Conservation (phyloP, 163 green algal species). For the Smithsoniella earleae region DNA sequence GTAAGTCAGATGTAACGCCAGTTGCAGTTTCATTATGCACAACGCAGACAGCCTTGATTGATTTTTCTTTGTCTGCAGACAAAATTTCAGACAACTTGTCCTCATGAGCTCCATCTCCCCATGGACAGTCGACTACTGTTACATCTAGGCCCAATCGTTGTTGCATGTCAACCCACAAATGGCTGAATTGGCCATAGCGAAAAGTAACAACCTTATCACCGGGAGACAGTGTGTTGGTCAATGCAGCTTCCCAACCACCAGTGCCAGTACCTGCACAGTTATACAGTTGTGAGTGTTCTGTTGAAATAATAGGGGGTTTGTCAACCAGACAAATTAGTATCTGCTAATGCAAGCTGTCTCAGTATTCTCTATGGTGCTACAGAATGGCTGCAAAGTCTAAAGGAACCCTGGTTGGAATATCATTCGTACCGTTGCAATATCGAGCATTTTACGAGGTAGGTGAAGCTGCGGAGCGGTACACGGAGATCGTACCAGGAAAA, state of each 20-base stretch:
- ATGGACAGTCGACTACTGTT: conserved; percentile 64
- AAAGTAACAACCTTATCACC: conserved; percentile 84
- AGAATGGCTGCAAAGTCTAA: too few relatives aligned
- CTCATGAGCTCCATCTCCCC: conserved; percentile 84
- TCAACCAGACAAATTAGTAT: not conserved
- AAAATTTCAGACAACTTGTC: conserved; percentile 50
- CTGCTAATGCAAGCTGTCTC: not conserved
- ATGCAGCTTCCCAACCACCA: conserved; percentile 81
- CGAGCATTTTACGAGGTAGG: not conserved
- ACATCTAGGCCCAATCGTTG: conserved; percentile 90
- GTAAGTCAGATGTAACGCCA: conserved; percentile 77
- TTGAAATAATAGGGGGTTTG: not conserved
- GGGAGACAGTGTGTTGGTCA: conserved; percentile 94
- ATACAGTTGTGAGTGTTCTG: not conserved
- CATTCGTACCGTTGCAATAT: not conserved
- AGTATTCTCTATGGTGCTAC: not conserved
- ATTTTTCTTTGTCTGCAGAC: conserved; percentile 52
- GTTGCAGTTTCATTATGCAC: conserved; percentile 98
- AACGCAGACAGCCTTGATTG: conserved; percentile 91
- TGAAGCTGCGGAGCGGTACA: too few relatives aligned
- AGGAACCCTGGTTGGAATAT: too few relatives aligned
- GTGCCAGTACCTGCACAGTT: conserved; percentile 51
- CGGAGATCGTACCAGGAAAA: conserved; percentile 79
- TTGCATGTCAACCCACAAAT: conserved; percentile 97
- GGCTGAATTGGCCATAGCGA: conserved; percentile 86